Conservation (phyloP, 306 rosid genomes). For the Quercus wislizeni region DNA sequence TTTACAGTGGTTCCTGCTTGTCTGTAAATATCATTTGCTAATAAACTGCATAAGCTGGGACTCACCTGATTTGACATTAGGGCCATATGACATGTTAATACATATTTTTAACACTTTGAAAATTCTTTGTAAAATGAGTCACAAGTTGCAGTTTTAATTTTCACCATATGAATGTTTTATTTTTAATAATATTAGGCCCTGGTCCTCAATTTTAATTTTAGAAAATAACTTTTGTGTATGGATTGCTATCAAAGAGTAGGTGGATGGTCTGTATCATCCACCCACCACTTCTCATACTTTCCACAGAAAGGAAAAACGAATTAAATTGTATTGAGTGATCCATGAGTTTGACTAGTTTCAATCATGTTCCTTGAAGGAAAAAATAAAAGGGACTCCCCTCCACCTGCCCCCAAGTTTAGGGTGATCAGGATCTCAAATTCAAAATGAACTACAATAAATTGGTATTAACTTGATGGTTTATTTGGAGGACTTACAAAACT, state of each 20-base stretch:
- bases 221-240: no score
- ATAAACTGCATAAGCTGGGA: background rate
- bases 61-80: background rate
- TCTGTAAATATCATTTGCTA: background rate
- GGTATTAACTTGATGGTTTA: no score
- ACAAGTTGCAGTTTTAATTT: background rate
- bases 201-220: background rate
- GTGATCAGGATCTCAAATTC: no score
- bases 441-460: no score
- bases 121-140: background rate
- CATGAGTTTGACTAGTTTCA: no score
- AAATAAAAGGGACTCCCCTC: no score
- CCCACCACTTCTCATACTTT: background rate
- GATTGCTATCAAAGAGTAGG: background rate
- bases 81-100: background rate
- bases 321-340: background rate
- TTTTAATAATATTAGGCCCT: background rate
- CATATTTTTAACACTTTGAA: background rate
- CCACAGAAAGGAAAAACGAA: background rate
- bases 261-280: background rate
- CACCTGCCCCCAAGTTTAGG: no score
- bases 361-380: no score
- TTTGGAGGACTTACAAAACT: no score
- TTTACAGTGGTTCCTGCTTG: background rate
- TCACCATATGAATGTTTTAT: background rate